Evolutionary conservation across 2,329 filamentous ascomycete species (phyloP), one percentile per base, ranked within the genome.

Genomic region (Tolypocladium ophioglossoides): DNA sequence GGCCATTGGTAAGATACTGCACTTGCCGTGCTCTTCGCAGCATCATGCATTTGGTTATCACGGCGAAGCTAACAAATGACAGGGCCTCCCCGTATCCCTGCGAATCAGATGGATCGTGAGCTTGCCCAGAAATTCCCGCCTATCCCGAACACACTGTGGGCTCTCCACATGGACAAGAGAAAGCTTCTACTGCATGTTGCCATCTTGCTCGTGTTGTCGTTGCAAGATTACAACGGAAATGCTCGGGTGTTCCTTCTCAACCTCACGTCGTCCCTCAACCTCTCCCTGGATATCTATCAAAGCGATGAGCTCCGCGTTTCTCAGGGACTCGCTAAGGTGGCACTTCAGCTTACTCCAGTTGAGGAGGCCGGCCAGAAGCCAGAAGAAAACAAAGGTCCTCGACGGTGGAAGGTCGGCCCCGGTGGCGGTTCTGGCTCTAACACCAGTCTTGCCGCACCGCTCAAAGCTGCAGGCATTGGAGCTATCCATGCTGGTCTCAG

Each of bases 401-500:
- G 85, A 47, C 84, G 85, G 66, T 88, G 84, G 81, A 91, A 91
- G 66, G 82, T 89, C 44, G 84, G 86, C 7, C 63, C 69, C 52
- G 66, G 66, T 18, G 61, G 64, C 48, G 61, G 62, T n/a, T 61
- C 64, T 8, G 84, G 84, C 11, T 80, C 82, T 37, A 32, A 61
- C 2, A 78, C 88, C 32, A 87, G 86, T 35, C 79, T 96, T 11
- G 87, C 89, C 10, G 83, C 87, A 1, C 85, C 90, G 0, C 75
- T 97, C 2, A 80, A 89, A 16, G 85, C 84, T 22, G 89, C 87
- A 11, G 89, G 89, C 1, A 78, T 97, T 41, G 91, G 91, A 27
- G 85, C 83, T 1, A 78, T 92, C 0, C 86, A 91, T 73, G 85
- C 86, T 27, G 89, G 89, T 0, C 70, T 89, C 12, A 89, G 89